Evolutionary conservation across 2,329 filamentous ascomycete genomes (phyloP).

Genomic region (Aureobasidium sp.): DNA sequence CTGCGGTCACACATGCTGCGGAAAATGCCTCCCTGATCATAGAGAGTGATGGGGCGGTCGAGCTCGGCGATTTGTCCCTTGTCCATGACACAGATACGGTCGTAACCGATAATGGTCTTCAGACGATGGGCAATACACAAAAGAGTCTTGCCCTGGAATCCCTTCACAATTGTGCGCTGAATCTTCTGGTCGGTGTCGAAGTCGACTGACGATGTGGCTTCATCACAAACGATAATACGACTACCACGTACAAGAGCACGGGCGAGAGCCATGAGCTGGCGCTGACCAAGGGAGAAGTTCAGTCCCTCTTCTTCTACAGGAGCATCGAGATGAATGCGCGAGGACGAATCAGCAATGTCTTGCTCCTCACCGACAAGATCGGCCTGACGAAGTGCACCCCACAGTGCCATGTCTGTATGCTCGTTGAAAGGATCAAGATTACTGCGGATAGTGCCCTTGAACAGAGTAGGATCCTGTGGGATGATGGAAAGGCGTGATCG

Average conservation of each 20-base stretch:
- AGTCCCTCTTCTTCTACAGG: constrained; percentile 87
- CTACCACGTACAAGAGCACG: constrained; percentile 79
- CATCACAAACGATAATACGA: constrained; percentile 93
- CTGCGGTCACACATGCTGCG: constrained; percentile 82
- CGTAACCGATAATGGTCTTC: constrained; percentile 81
- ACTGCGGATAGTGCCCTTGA: constrained; percentile 68
- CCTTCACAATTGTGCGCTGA: constrained; percentile 75
- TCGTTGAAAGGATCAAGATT: constrained; percentile 77
- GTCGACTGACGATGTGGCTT: constrained; percentile 87
- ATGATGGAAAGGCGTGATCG: constrained; percentile 68
- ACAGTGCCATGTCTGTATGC: constrained; percentile 68
- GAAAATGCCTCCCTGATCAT: constrained; percentile 70
- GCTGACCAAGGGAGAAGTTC: constrained; percentile 91
- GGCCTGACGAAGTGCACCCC: constrained; percentile 68
- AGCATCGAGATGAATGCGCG: constrained; percentile 72
- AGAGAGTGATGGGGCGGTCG: constrained; percentile 66
- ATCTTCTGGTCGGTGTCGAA: constrained; percentile 97
- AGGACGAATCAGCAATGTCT: constrained; percentile 32
- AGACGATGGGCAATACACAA: constrained; percentile 89
- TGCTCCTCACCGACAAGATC: constrained; percentile 55
- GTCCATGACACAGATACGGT: constrained; percentile 96
- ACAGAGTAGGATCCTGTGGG: constrained; percentile 75
- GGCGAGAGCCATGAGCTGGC: constrained; percentile 90
- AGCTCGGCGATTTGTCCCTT: constrained; percentile 79
- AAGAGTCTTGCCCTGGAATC: constrained; percentile 78